A percentile compares a stretch with the other conserved stretches of the same genome.
Evolutionary conservation across 345 rosid genomes (phyloP).

Genomic region (Eucalyptus camaldulensis): DNA sequence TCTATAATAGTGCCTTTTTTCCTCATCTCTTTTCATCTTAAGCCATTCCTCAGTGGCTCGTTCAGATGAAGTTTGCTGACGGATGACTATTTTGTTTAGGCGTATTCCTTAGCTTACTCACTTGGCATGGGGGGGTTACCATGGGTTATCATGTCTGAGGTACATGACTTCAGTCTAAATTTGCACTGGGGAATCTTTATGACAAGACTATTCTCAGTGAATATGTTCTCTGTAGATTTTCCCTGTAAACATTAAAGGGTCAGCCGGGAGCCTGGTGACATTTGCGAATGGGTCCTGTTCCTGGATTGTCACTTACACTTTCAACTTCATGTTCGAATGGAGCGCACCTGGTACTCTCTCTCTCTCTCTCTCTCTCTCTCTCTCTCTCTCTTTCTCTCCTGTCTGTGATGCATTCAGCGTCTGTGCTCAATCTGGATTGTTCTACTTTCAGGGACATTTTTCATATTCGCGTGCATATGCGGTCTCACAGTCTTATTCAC

Average conservation of each 20-base stretch:
- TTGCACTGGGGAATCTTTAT: not conserved
- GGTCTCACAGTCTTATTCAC: too few species aligned
- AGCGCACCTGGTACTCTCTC: constrained; percentile 23
- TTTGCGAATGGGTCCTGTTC: constrained; percentile 31
- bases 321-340: constrained; percentile 35
- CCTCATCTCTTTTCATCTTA: too few species aligned
- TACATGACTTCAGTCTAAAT: not conserved
- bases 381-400: not conserved
- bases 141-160: too few species aligned
- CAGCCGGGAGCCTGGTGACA: constrained; percentile 42
- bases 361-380: too few species aligned
- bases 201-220: not conserved
- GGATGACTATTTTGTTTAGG: too few species aligned
- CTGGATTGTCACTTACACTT: constrained; percentile 32
- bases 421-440: not conserved
- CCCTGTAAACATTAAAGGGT: constrained; percentile 19
- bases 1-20: too few species aligned
- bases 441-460: constrained; percentile 17
- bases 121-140: too few species aligned
- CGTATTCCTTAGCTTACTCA: fast-evolving
- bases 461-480: too few species aligned
- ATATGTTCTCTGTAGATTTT: not conserved
- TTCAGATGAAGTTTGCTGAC: too few species aligned
- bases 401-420: not conserved
- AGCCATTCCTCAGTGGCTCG: fast-evolving